A percentile compares a stretch with the other conserved stretches of the same genome.
Conservation (phyloP, 1,139 yeast species). For the Candida dubliniensis region DNA sequence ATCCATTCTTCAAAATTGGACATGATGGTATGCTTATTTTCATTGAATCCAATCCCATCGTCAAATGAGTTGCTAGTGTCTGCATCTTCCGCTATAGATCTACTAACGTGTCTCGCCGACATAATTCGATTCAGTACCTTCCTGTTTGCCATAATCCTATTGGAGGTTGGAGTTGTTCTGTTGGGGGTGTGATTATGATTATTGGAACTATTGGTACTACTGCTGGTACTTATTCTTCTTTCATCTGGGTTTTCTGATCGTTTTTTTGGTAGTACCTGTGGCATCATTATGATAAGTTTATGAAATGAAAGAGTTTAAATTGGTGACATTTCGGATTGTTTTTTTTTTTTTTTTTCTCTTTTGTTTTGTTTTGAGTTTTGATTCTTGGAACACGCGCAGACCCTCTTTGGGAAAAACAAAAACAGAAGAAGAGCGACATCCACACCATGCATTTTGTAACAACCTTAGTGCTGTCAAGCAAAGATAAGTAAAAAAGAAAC, state of each 20-base stretch:
- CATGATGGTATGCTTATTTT: conserved; percentile 45
- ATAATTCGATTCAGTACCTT: conserved; percentile 13
- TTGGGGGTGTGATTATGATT: not conserved
- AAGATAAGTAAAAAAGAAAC: too few relatives aligned
- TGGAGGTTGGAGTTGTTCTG: conserved; percentile 4
- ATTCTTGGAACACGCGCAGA: too few relatives aligned
- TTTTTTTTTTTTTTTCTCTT: too few relatives aligned
- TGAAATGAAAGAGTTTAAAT: too few relatives aligned
- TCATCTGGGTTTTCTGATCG: conserved; percentile 4
- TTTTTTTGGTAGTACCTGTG: conserved; percentile 14
- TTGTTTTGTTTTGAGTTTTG: too few relatives aligned
- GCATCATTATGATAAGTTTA: conserved; percentile 6
- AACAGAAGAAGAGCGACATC: too few relatives aligned
- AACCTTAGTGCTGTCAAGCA: too few relatives aligned
- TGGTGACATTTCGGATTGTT: too few relatives aligned
- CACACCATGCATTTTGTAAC: too few relatives aligned
- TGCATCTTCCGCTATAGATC: conserved; percentile 11
- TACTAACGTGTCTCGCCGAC: conserved; percentile 22
- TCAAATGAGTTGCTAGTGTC: conserved; percentile 20
- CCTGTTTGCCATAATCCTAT: conserved; percentile 9
- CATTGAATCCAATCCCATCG: conserved; percentile 45
- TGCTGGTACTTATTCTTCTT: conserved; percentile 2
- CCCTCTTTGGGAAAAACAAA: too few relatives aligned
- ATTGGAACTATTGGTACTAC: not conserved
- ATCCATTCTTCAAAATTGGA: conserved; percentile 88